A percentile compares a stretch with the other conserved stretches of the same genome.
phyloP scores from a whole-genome alignment of 192 early-diverging fungal genomes.

The Pilaira anomala region DNA sequence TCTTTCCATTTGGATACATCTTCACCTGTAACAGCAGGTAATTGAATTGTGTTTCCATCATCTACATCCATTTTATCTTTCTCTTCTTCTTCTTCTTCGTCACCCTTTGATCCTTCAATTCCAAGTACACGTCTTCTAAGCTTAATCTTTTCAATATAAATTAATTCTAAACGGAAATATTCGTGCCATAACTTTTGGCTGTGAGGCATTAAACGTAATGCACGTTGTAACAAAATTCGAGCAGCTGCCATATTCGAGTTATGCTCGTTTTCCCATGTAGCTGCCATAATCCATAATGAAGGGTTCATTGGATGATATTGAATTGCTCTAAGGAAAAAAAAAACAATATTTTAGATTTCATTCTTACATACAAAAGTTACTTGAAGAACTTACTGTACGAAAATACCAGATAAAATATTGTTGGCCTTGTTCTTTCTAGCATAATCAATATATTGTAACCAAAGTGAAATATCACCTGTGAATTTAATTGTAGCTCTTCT shows the following conservation, averaged over 20 bases:
- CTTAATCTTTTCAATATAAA: constrained; percentile 84
- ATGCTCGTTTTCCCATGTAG: constrained; percentile 82
- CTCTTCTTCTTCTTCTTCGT: constrained; percentile 33
- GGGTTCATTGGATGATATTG: constrained; percentile 80
- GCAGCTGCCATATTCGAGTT: constrained; percentile 81
- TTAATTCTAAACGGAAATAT: constrained; percentile 90
- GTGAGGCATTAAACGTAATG: constrained; percentile 76
- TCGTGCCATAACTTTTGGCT: constrained; percentile 79
- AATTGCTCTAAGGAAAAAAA: constrained; percentile 61
- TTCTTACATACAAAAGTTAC: not conserved
- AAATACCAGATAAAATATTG: constrained; percentile 68
- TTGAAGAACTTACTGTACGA: constrained; percentile 55
- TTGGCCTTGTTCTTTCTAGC: constrained; percentile 50
- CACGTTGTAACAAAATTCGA: constrained; percentile 82
- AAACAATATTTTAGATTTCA: not conserved
- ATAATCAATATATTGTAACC: constrained; percentile 92
- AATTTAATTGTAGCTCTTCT: constrained; percentile 76
- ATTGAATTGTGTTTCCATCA: constrained; percentile 49
- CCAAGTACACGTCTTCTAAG: constrained; percentile 78
- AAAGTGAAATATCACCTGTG: constrained; percentile 72
- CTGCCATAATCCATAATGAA: constrained; percentile 88
- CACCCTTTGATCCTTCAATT: constrained; percentile 46
- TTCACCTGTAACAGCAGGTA: constrained; percentile 55
- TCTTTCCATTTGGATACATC: constrained; percentile 44
- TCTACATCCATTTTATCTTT: constrained; percentile 42